Base-by-base conservation (phyloP, 257 asterid genomes). In the Coffea canephora region DNA sequence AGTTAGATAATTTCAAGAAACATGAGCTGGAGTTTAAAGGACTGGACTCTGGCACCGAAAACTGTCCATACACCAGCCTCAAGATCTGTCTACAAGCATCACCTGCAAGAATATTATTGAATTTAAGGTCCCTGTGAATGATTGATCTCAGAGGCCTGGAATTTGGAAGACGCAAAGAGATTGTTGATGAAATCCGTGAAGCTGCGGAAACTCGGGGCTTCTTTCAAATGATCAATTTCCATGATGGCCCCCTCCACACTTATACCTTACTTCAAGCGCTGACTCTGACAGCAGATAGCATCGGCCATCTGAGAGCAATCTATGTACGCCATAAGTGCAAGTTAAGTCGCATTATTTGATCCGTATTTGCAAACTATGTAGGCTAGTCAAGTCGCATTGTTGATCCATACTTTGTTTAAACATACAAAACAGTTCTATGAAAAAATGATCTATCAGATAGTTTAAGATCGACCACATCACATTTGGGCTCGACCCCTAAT, bases 1-100 rank as follows among this genome's bases (percentile, higher is more conserved):
- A 83, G 88, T 91, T n/a, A 87, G 78, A 34, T 83, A 84, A 8
- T 92, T 91, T 79, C 86, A 86, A 80, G 85, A 82, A 50, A 82
- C 91, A 27, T 89, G 83, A 84, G 89, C 86, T 27, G 97, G 97
- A 45, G 96, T 91, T 91, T 5, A 89, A 89, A 77, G 97, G 95
- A 5, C 92, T 89, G 0, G 95, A 92, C 82, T 89, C 91, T 15
- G 95, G 97, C 0, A 68, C 89, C 9, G 73, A 0, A 83, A 80
- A 15, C 87, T 91, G 86, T 91, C 89, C 88, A 79, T 89, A 83
- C 87, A 2, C 83, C 79, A 31, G 72, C 36, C 27, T 65, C 36
- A 49, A 71, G 83, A 6, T 69, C 6, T 3, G 31, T 49, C 13
- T 0, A 76, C 27, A 7, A 7, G 27, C 66, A 19, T 57, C 52